Conservation (phyloP, 2,329 filamentous ascomycete species). For the Claviceps quebecensis region DNA sequence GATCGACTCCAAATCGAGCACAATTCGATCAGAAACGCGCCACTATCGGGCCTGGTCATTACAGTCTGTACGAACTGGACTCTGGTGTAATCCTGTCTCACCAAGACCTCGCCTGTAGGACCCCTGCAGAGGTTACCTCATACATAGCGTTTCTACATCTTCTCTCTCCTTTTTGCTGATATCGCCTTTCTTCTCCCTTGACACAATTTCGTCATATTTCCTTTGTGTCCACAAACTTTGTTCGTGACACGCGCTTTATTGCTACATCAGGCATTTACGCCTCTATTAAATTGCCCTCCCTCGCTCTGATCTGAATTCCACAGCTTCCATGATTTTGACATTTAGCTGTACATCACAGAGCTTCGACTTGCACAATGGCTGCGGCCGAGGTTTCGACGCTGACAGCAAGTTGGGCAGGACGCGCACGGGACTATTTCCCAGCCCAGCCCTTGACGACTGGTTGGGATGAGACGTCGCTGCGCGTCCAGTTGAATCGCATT, state of each 20-base stretch:
- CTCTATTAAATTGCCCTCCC: too few species aligned
- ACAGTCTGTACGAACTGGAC: not conserved
- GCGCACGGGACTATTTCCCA: conserved; percentile 23
- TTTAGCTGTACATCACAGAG: conserved; percentile 26
- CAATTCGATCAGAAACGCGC: not conserved
- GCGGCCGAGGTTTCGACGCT: conserved; percentile 32
- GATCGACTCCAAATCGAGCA: not conserved
- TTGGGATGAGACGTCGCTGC: conserved; percentile 16
- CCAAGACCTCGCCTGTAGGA: not conserved
- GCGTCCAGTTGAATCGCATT: conserved; percentile 23
- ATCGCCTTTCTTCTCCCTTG: not conserved
- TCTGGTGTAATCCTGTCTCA: not conserved
- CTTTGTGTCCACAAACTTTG: too few species aligned
- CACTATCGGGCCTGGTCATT: not conserved
- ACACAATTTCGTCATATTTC: not conserved
- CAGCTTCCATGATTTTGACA: conserved; percentile 40
- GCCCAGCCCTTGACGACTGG: conserved; percentile 19
- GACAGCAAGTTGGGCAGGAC: conserved; percentile 28
- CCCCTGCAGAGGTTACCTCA: not conserved
- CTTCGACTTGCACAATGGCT: conserved; percentile 39
- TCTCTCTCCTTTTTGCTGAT: not conserved
- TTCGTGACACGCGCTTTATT: too few species aligned
- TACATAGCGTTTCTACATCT: not conserved
- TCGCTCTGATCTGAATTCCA: conserved; percentile 1
- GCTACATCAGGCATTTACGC: too few species aligned